These are phyloP conservation scores for Saraca asoca DNA, from an alignment of 331 rosid species.

Conservation along the genomic window DNA sequence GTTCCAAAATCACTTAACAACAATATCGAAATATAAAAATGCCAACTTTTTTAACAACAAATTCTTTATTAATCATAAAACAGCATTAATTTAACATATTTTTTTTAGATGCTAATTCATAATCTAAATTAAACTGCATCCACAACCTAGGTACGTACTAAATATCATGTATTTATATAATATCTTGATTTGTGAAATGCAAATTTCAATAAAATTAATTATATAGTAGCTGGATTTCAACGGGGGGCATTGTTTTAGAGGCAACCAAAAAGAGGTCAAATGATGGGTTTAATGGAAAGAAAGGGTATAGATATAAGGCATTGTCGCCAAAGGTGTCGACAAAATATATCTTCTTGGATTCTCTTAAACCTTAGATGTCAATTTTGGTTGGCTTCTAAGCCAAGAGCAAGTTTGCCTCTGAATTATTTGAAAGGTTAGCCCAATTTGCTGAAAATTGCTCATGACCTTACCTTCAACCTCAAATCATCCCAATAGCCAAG, in stretches of 20 bases:
- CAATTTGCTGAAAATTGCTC: conserved; percentile 26
- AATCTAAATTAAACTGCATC: too few relatives aligned
- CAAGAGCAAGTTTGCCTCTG: conserved; percentile 34
- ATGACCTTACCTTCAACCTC: conserved; percentile 33
- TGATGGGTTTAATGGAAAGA: conserved; percentile 65
- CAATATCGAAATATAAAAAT: too few relatives aligned
- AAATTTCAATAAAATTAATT: conserved; percentile 29
- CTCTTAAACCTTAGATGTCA: conserved; percentile 62
- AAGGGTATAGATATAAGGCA: conserved; percentile 49
- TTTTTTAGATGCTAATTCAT: too few relatives aligned
- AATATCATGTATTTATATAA: too few relatives aligned
- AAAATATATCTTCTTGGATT: conserved; percentile 79
- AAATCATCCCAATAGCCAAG: conserved; percentile 28
- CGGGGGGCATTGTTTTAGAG: conserved; percentile 44
- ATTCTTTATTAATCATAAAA: too few relatives aligned
- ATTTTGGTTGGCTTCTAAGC: conserved; percentile 68
- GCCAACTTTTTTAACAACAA: too few relatives aligned
- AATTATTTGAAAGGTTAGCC: conserved; percentile 42
- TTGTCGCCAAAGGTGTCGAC: conserved; percentile 93
- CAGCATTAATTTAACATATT: too few relatives aligned
- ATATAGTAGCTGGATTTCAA: conserved; percentile 41
- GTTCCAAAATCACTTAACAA: too few relatives aligned
- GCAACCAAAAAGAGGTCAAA: conserved; percentile 51
- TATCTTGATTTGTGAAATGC: background rate
- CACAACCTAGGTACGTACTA: too few relatives aligned